Base-by-base conservation (phyloP, 2,329 filamentous ascomycete species). In the Xylaria multiplex region DNA sequence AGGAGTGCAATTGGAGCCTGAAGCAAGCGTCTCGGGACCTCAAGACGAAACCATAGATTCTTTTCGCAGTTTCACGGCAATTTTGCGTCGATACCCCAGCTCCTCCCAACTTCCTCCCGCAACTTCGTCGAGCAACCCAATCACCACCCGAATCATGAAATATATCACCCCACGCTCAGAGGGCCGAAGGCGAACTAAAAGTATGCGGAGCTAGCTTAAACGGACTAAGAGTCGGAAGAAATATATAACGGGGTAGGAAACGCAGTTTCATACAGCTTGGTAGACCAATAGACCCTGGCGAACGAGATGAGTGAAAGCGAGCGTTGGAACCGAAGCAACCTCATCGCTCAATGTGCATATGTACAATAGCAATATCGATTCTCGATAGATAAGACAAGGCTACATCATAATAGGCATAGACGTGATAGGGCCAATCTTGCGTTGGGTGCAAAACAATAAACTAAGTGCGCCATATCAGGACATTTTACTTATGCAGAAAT, bases 1-100 rank as follows among this genome's bases (percentile, higher is more conserved):
- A 99, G 82, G 96, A 99, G 85, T 97, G 96, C 83, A 97, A 99
- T 84, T 92, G 86, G 83, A 90, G 84, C 82, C 79, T 90, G 75
- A 90, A 89, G 81, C 83, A 85, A 78, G 86, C 86, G 42, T 83
- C 86, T 50, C 82, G 82, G 74, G 85, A 88, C 62, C 80, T 88
- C 72, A 86, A 84, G 81, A 85, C 81, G 77, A 81, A 82, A 74
- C 79, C 81, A 32, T 71, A 71, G 37, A 61, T 19, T 14, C 11
- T 32, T 32, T 46, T 16, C 16, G 5, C 24, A 6, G 14, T 43
- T 13, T 37, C 46, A 16, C 24, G 48, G 40, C 19, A 59, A 52
- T 45, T 49, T 19, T 42, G 27, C 50, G 45, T 61, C 30, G 50
- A 55, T 61, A 62, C 27, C 50, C 48, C 53, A 24, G 42, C 53